Percentiles rank a stretch among this genome's conserved stretches.
phyloP scores from a whole-genome alignment of 2,329 filamentous ascomycete genomes.

The Emergomyces africanus region DNA sequence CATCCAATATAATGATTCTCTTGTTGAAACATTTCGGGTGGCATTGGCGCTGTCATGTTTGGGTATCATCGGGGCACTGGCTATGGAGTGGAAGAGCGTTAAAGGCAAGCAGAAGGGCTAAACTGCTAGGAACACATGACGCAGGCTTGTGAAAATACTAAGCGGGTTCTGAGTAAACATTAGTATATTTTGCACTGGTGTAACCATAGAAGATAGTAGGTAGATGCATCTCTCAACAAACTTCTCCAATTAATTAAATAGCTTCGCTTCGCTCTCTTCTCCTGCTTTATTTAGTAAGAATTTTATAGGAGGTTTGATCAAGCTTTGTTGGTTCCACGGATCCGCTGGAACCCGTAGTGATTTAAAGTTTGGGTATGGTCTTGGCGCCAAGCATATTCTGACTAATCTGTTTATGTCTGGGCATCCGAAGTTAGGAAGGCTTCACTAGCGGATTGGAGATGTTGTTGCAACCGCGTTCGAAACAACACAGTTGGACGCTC shows the following conservation, averaged over 20 bases:
- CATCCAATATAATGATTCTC: constrained; percentile 48
- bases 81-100: constrained; percentile 54
- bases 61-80: constrained; percentile 41
- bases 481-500: no score
- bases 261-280: no score
- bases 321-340: neutral
- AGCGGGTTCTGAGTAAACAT: neutral
- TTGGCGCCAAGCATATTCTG: neutral
- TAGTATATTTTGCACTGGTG: neutral
- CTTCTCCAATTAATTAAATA: no score
- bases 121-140: neutral
- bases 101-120: constrained; percentile 38
- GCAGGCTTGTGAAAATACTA: neutral
- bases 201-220: neutral
- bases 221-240: neutral
- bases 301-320: neutral
- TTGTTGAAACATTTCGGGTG: constrained; percentile 49
- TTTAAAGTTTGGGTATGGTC: neutral
- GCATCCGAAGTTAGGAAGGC: no score
- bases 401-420: neutral
- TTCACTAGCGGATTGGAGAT: no score
- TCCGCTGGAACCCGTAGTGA: neutral
- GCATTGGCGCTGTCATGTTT: constrained; percentile 42
- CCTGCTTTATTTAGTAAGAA: neutral
- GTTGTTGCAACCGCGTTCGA: no score